phyloP scores from a whole-genome alignment of 345 rosid genomes.

The Noccaea bulbosa region DNA sequence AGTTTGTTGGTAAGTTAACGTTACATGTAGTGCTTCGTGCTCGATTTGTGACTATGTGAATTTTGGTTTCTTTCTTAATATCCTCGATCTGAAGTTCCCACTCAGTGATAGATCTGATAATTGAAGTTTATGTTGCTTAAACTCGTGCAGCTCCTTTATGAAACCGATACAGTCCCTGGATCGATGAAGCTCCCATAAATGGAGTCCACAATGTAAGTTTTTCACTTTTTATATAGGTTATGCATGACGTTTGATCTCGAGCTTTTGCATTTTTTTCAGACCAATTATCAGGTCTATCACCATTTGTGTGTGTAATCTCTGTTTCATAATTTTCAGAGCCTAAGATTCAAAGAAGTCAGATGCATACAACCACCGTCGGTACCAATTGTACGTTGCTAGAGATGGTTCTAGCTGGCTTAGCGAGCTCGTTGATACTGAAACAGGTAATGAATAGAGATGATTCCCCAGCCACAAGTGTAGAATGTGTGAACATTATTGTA shows the following conservation, averaged over 20 bases:
- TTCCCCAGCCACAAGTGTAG: no score
- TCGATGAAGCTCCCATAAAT: constrained; percentile 11
- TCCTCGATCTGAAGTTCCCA: neutral
- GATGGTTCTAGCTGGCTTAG: no score
- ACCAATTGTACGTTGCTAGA: no score
- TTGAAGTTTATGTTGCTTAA: neutral
- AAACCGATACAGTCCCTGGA: neutral
- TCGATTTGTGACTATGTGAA: neutral
- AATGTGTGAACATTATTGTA: no score
- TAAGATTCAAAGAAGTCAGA: neutral
- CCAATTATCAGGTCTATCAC: neutral
- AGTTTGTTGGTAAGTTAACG: neutral
- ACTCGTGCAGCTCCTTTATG: neutral
- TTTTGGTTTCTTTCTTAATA: neutral
- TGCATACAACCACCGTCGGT: neutral
- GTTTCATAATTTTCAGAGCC: neutral
- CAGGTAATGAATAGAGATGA: no score
- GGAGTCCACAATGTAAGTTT: constrained; percentile 1
- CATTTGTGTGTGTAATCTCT: neutral
- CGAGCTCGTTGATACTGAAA: no score
- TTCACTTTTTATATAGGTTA: neutral
- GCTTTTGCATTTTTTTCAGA: neutral
- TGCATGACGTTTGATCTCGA: neutral
- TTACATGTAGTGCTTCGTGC: neutral
- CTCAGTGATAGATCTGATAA: constrained; percentile 8